Percentiles rank a stretch among this genome's conserved stretches.
phyloP scores from a whole-genome alignment of 805 yeast species.

The Metschnikowia hibisci region DNA sequence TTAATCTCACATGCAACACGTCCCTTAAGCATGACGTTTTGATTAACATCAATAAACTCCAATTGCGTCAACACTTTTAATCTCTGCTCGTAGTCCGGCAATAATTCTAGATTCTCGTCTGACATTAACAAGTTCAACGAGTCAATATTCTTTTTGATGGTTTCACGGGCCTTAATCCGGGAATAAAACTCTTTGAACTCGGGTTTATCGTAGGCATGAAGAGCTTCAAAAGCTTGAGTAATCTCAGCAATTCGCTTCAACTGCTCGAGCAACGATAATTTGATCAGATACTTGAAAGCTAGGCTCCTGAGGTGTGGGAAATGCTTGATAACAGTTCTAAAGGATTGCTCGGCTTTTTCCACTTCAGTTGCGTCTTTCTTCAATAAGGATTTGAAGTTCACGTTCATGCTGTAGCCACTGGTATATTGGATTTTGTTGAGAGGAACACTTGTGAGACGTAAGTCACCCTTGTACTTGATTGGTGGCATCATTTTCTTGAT shows the following conservation, averaged over 20 bases:
- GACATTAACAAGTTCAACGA: slow-evolving; percentile 61
- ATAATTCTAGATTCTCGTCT: slow-evolving; percentile 81
- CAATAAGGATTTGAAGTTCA: slow-evolving; percentile 32
- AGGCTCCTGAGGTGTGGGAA: slow-evolving; percentile 44
- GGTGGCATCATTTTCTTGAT: slow-evolving; percentile 32
- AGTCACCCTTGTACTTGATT: slow-evolving; percentile 31
- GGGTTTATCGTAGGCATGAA: slow-evolving; percentile 32
- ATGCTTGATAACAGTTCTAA: slow-evolving; percentile 31
- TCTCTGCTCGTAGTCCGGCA: slow-evolving; percentile 93
- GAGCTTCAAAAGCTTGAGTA: slow-evolving; percentile 25
- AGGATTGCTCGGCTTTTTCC: slow-evolving; percentile 31
- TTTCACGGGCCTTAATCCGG: slow-evolving; percentile 43
- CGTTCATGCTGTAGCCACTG: slow-evolving; percentile 33
- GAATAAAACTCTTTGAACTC: slow-evolving; percentile 44
- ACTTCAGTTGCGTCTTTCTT: slow-evolving; percentile 35
- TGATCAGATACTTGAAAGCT: slow-evolving; percentile 32
- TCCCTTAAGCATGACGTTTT: slow-evolving; percentile 83
- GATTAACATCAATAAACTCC: slow-evolving; percentile 72
- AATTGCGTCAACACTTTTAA: slow-evolving; percentile 70
- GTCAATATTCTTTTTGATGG: slow-evolving; percentile 48
- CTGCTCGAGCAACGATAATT: slow-evolving; percentile 35
- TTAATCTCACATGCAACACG: slow-evolving; percentile 91
- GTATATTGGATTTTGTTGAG: slow-evolving; percentile 42
- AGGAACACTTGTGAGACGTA: slow-evolving; percentile 40
- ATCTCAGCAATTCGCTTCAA: slow-evolving; percentile 35